These are phyloP conservation scores for Silene vulgaris DNA, from an alignment of 179 eudicot genomes.

Conservation along the genomic window DNA sequence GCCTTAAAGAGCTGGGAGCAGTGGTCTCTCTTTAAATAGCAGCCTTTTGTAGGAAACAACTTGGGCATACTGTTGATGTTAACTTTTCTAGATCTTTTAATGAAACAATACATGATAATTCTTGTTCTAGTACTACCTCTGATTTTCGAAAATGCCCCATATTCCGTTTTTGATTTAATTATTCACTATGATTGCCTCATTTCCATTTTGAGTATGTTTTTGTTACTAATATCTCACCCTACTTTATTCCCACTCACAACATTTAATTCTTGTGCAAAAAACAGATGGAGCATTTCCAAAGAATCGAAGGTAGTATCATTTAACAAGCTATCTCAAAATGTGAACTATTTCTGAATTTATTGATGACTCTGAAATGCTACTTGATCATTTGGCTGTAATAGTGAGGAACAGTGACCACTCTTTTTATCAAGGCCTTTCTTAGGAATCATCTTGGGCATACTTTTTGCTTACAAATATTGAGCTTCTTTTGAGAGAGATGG, in stretches of 20 bases:
- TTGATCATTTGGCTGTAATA: not conserved
- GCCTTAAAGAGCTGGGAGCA: constrained; percentile 11
- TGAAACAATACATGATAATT: not conserved
- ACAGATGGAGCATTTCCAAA: not conserved
- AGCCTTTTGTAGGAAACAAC: constrained; percentile 3
- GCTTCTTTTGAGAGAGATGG: not conserved
- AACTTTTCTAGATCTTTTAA: not conserved
- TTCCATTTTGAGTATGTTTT: too few species aligned
- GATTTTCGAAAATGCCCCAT: too few species aligned
- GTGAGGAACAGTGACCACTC: not conserved
- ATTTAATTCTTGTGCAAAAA: not conserved
- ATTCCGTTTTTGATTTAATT: too few species aligned
- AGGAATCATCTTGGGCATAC: constrained; percentile 3
- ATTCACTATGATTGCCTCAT: too few species aligned
- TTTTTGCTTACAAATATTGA: not conserved
- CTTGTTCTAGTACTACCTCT: not conserved
- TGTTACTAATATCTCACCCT: too few species aligned
- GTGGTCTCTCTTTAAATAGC: not conserved
- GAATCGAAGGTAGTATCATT: not conserved
- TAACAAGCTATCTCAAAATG: not conserved
- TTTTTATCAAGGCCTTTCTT: not conserved
- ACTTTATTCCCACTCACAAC: too few species aligned
- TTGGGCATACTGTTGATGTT: not conserved
- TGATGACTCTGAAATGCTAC: not conserved
- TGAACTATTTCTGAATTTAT: not conserved